Evolutionary conservation across 345 rosid species (phyloP), one percentile per base, ranked within the genome.

Genomic region (Physaria fendleri): DNA sequence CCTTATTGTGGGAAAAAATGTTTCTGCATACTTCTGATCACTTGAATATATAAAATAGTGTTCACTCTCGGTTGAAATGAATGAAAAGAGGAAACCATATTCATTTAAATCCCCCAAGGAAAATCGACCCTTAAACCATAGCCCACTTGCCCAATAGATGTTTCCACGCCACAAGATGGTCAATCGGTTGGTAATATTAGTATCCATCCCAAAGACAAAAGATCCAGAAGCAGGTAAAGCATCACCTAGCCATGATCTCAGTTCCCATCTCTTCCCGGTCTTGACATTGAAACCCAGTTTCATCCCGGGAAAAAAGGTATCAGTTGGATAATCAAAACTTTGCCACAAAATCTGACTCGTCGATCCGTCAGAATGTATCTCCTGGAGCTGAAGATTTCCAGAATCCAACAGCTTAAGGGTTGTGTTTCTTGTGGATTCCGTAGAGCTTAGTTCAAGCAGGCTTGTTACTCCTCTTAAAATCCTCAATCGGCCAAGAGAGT

Each of bases 231-330:
- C 68, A 33, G 73, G 70, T 12, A 60, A 39, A 10, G 6, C 5
- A 10, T 40, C 4, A 8, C 10, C 17, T 24, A 24, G 50, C 73
- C 73, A 77, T 38, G 81, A 73, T 12, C 50, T 75, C 5, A 71
- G 46, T 12, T 65, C 66, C 77, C 75, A 65, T 28, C 9, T 35
- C 6, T 56, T 64, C 34, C 72, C 74, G 0, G 64, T 79, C 61
- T 55, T 45, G n/a, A 43, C 50, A 29, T 66, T 62, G n/a, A 65
- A 65, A 42, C 84, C 84, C 0, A 79, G 30, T 63, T 79, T 79
- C 80, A 76, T 79, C 18, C 80, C 80, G 9, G 83, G 80, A 1
- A 66, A 45, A 48, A 69, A 49, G 3, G 77, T 78, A 25, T 78
- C 71, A 0, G 77, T 78, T 8, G 79, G 82, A 44, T 69, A 62